These are phyloP conservation scores for Canna indica DNA, from an alignment of 176 grass and related monocot genomes.

Conservation along the genomic window DNA sequence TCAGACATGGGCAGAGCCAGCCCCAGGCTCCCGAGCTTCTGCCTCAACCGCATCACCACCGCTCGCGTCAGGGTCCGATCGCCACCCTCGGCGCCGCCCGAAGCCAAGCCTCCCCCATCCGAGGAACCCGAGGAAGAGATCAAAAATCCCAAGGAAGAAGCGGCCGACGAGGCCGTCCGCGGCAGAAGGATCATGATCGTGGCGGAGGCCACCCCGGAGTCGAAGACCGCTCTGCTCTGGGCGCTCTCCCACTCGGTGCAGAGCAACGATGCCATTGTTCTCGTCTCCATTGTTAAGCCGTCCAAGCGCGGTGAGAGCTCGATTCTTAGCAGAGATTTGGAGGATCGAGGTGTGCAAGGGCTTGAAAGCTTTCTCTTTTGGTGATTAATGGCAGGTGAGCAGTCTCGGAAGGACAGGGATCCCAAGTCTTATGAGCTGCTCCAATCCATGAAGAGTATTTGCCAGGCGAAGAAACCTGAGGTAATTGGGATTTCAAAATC, in stretches of 20 bases:
- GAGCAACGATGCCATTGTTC: slow-evolving; percentile 41
- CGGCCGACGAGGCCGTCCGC: not conserved
- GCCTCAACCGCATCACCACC: slow-evolving; percentile 37
- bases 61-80: not conserved
- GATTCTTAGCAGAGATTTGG: not conserved
- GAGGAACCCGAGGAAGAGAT: not conserved
- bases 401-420: slow-evolving; percentile 10
- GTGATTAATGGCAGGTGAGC: slow-evolving; percentile 13
- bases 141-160: too few species aligned
- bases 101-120: slow-evolving; percentile 8
- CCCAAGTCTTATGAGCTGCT: slow-evolving; percentile 34
- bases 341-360: not conserved
- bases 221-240: slow-evolving; percentile 60
- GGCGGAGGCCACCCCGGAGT: slow-evolving; percentile 32
- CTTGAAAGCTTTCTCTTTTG: too few species aligned
- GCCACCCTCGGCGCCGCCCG: not conserved
- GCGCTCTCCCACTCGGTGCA: slow-evolving; percentile 58
- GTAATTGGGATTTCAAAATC: too few species aligned
- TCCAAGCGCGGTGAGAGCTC: slow-evolving; percentile 23
- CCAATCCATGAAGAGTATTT: slow-evolving; percentile 60
- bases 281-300: slow-evolving; percentile 40
- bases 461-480: slow-evolving; percentile 65
- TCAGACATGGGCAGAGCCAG: slow-evolving; percentile 33
- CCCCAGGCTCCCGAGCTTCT: slow-evolving; percentile 30
- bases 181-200: slow-evolving; percentile 51